Conservation (phyloP, 2,329 filamentous ascomycete genomes). For the Aspergillus tamarii region DNA sequence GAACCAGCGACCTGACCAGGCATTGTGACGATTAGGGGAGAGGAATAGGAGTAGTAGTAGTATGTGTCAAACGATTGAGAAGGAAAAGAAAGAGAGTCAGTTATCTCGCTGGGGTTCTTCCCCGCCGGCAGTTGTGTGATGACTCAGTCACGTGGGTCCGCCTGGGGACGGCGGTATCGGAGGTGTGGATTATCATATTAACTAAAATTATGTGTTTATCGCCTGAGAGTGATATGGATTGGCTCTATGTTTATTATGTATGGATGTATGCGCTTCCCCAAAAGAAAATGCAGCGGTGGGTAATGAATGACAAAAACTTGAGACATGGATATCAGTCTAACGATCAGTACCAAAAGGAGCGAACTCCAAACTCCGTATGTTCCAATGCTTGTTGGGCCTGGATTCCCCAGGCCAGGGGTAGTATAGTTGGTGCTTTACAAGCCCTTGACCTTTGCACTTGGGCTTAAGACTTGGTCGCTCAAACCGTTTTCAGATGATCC, state of each 20-base stretch:
- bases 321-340: slow-evolving; percentile 11
- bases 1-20: slow-evolving; percentile 41
- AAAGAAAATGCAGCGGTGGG: neutral
- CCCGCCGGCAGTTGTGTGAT: slow-evolving; percentile 13
- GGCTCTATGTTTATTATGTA: neutral
- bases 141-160: slow-evolving; percentile 28
- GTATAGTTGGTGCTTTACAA: slow-evolving; percentile 25
- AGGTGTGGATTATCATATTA: slow-evolving; percentile 5
- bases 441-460: slow-evolving; percentile 34
- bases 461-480: slow-evolving; percentile 21
- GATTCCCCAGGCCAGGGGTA: neutral
- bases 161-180: slow-evolving; percentile 7
- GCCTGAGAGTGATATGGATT: neutral
- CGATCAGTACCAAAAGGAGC: neutral
- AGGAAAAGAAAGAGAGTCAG: slow-evolving; percentile 19
- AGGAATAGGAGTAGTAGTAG: neutral
- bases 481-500: slow-evolving; percentile 30
- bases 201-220: neutral
- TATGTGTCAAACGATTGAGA: slow-evolving; percentile 18
- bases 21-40: slow-evolving; percentile 33
- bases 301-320: slow-evolving; percentile 4
- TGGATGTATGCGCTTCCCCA: neutral
- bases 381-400: neutral
- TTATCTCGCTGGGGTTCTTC: slow-evolving; percentile 9
- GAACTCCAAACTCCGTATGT: slow-evolving; percentile 14